Evolutionary conservation across 441 rosid genomes (phyloP), one percentile per base, ranked within the genome.

Genomic region (Populus hybrid): DNA sequence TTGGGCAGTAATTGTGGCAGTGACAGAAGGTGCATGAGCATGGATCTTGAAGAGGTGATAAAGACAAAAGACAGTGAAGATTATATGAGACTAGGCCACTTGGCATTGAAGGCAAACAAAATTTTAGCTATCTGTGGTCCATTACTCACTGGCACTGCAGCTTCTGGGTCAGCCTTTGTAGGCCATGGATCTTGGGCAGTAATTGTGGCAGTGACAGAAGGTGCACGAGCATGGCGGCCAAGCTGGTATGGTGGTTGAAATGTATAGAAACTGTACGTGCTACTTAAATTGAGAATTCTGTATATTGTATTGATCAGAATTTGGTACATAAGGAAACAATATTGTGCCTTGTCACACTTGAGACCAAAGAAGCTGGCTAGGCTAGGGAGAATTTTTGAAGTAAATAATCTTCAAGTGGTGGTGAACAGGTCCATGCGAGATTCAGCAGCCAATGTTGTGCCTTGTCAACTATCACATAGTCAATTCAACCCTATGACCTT

Each of bases 191-290:
- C 81, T 0, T 87, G 79, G 87, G 86, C 86, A 0, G 82, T 87
- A 0, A 29, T 80, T 11, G 76, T 79, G 38, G 93, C 88, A 0
- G 84, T 83, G 1, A 33, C 73, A 0, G 86, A 88, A 0, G 96
- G 93, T 23, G 89, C 92, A 10, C 4, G 93, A 94, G 83, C 97
- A 90, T 20, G 97, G 88, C 6, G 80, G 78, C 42, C 94, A 92
- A 83, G 89, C 89, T 2, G 96, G 97, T 8, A 92, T 90, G 98
- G 92, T 91, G 84, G 79, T 91, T 40, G 97, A 92, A 85, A 90
- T 92, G 94, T 91, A 92, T 63, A 88, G 94, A 74, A 87, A 87
- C 84, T 83, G 24, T 24, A 24, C 24, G 87, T 23, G 94, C 92
- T 29, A 4, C 31, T 29, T 29, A 29, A 29, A 29, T 29, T 24